Base-by-base conservation (phyloP, 2,329 filamentous ascomycete species). In the Esteya vermicola region DNA sequence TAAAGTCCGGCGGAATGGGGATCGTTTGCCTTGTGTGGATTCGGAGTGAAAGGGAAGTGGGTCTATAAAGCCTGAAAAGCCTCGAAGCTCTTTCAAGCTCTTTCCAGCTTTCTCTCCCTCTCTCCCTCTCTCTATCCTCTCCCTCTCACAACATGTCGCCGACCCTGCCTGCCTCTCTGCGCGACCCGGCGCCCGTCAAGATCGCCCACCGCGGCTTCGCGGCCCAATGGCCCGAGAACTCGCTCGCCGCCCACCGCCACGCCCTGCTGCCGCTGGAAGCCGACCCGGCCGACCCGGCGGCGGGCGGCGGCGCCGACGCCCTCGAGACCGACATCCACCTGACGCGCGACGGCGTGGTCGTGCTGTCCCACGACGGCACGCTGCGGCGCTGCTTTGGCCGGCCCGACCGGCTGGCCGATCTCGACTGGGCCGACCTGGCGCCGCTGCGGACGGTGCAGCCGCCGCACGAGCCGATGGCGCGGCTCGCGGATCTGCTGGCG, bases 261-360 rank as follows among this genome's bases (percentile, higher is more conserved):
- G 51, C 51, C 23, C 51, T 52, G 28, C 14, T 16, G 28, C 28
- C 28, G 28, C 9, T 16, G n/a, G 5, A n/a, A n/a, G n/a, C n/a
- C n/a, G n/a, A n/a, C n/a, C n/a, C n/a, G n/a, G n/a, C n/a, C 16
- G 40, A 36, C 25, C 25, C 19, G 16, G 18, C 7, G 14, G 30
- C n/a, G n/a, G 40, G 36, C 4, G 50, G 42, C 32, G 52, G 46
- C 4, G 54, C 83, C 0, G 75, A 93, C 51, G 89, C 81, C 0
- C 64, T 96, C 22, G 89, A 96, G 62, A 93, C 85, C 16, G 89
- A 96, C 52, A 59, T 95, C 9, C 88, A 93, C 55, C 60, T 95
- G 26, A 79, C 84, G 13, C 75, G 70, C 45, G 89, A 96, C 52
- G 78, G 80, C 7, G 78, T 93, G 0, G 81, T 93, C 1, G 84